Evolutionary conservation across 2,329 filamentous ascomycete genomes (phyloP), one percentile per base, ranked within the genome.

Genomic region (Aphanocladium album): DNA sequence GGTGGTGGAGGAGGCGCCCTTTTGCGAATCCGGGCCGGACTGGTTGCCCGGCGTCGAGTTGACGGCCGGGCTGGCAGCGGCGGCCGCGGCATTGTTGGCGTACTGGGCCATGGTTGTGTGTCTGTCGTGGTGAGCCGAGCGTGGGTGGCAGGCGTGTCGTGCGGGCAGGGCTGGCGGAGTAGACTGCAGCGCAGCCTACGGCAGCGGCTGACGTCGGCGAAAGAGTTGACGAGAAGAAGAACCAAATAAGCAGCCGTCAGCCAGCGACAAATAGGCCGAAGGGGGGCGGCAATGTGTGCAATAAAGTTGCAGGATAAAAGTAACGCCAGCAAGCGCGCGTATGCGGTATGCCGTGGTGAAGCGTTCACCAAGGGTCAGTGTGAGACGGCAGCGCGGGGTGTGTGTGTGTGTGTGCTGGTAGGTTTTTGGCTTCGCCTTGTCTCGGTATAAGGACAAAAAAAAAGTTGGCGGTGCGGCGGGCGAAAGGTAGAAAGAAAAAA

Each of bases 371-470:
- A 47, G n/a, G 41, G 43, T 50, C n/a, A 43, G 49, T 46, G 27
- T 41, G 60, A 53, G 53, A 58, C 17, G 33, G 21, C n/a, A 25
- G 25, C 16, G 54, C 21, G 47, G 56, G 25, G 56, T 12, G n/a
- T 19, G 56, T 33, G 46, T 52, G 23, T 33, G 35, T n/a, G n/a
- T n/a, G 55, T 43, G 45, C 33, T 8, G 19, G 41, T 16, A 8
- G 5, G 7, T 50, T 43, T 58, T 50, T 47, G 39, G 49, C 33
- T 51, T 46, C 60, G 54, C 47, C 53, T 51, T 57, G 60, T 56
- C 46, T 57, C 51, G 67, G 65, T 61, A 64, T 65, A 68, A 54
- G 25, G 30, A 25, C 41, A 62, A 54, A 50, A 53, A 60, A 57
- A 47, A 47, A 19, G 23, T 17, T 17, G 25, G 41, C 35, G 30